These are phyloP conservation scores for Tolypocladium capitatum DNA, from an alignment of 2,329 filamentous ascomycete genomes.

Conservation along the genomic window DNA sequence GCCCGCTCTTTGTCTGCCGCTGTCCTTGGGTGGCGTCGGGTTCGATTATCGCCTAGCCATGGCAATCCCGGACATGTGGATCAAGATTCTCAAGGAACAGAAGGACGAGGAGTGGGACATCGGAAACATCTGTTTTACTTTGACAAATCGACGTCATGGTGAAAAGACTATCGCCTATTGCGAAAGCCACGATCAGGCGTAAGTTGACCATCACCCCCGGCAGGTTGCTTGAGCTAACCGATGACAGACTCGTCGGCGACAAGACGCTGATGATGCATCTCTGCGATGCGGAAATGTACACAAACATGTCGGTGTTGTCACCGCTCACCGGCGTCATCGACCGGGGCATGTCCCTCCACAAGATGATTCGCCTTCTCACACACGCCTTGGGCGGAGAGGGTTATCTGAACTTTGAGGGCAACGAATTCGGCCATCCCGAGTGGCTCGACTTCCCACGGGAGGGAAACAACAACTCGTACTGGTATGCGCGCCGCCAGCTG, in stretches of 20 bases:
- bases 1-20: slow-evolving; percentile 83
- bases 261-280: slow-evolving; percentile 98
- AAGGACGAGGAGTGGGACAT: slow-evolving; percentile 89
- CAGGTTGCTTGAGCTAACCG: slow-evolving; percentile 8
- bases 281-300: slow-evolving; percentile 94
- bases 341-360: slow-evolving; percentile 84
- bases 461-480: slow-evolving; percentile 86
- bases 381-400: slow-evolving; percentile 88
- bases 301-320: slow-evolving; percentile 81
- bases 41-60: slow-evolving; percentile 97
- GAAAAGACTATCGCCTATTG: slow-evolving; percentile 98
- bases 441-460: slow-evolving; percentile 97
- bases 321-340: slow-evolving; percentile 82
- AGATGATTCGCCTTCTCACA: slow-evolving; percentile 91
- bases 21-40: slow-evolving; percentile 79
- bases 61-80: slow-evolving; percentile 98
- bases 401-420: slow-evolving; percentile 97
- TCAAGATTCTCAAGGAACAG: slow-evolving; percentile 94
- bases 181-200: slow-evolving; percentile 97
- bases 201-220: slow-evolving; percentile 25
- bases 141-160: slow-evolving; percentile 85
- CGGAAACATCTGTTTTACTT: slow-evolving; percentile 66
- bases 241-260: slow-evolving; percentile 72
- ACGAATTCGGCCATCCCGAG: slow-evolving; percentile 96
- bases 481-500: slow-evolving; percentile 85